Conservation (phyloP, 257 asterid species). For the Cinchona pubescens region DNA sequence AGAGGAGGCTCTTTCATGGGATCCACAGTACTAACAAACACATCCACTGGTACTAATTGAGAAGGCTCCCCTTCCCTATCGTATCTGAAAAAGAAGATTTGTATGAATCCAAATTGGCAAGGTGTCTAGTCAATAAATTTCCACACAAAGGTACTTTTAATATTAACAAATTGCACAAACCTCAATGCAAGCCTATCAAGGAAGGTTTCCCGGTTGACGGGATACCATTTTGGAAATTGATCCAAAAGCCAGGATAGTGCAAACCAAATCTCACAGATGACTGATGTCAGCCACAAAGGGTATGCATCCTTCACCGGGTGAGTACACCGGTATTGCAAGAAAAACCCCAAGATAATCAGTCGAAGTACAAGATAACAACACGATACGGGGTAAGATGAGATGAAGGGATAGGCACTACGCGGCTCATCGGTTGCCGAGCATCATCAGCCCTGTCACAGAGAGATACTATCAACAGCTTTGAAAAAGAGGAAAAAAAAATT, state of each 20-base stretch:
- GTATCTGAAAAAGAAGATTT: conserved; percentile 34
- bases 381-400: conserved; percentile 63
- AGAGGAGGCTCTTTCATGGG: conserved; percentile 91
- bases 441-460: conserved; percentile 57
- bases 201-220: conserved; percentile 61
- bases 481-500: neutral
- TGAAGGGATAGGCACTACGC: conserved; percentile 57
- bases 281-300: conserved; percentile 69
- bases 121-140: neutral
- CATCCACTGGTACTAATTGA: conserved; percentile 60
- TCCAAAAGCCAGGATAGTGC: conserved; percentile 71
- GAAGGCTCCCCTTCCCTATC: conserved; percentile 75
- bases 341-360: conserved; percentile 57
- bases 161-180: conserved; percentile 26
- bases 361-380: conserved; percentile 58
- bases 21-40: conserved; percentile 85
- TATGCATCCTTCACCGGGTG: conserved; percentile 70
- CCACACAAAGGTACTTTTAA: neutral
- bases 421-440: conserved; percentile 72
- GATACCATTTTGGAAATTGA: conserved; percentile 74
- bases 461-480: neutral
- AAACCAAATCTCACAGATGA: conserved; percentile 76
- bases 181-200: conserved; percentile 64
- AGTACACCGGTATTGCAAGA: conserved; percentile 66
- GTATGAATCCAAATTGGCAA: conserved; percentile 2